Percentiles rank a stretch among this genome's conserved stretches.
phyloP scores from a whole-genome alignment of 192 early-diverging fungal genomes.

The Coemansia sp. region DNA sequence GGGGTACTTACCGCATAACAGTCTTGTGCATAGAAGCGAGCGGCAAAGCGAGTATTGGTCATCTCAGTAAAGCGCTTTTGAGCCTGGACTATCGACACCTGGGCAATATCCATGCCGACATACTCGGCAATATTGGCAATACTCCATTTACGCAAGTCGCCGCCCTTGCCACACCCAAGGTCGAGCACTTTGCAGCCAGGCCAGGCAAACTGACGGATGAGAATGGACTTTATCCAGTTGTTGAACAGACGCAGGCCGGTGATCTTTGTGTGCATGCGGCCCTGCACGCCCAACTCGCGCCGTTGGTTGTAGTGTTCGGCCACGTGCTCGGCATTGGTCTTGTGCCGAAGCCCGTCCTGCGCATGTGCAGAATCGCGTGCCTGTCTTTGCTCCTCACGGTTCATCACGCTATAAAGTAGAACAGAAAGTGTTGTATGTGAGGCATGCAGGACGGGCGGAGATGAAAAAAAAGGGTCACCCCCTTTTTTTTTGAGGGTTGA shows the following conservation, averaged over 20 bases:
- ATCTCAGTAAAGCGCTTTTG: slow-evolving; percentile 57
- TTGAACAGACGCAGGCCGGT: slow-evolving; percentile 86
- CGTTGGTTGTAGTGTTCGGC: slow-evolving; percentile 81
- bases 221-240: slow-evolving; percentile 93
- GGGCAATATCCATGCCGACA: slow-evolving; percentile 85
- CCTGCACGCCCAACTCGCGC: slow-evolving; percentile 67
- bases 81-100: slow-evolving; percentile 80
- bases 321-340: slow-evolving; percentile 45
- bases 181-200: slow-evolving; percentile 67
- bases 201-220: slow-evolving; percentile 67
- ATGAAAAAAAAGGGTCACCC: neutral
- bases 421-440: too few relatives aligned
- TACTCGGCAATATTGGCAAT: slow-evolving; percentile 67
- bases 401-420: neutral
- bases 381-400: neutral
- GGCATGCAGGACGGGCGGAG: too few relatives aligned
- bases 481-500: neutral
- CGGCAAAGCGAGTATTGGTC: slow-evolving; percentile 56
- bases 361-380: neutral
- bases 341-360: neutral
- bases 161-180: slow-evolving; percentile 91
- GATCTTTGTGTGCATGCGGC: slow-evolving; percentile 76
- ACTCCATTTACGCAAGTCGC: slow-evolving; percentile 77
- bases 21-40: slow-evolving; percentile 77
- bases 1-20: slow-evolving; percentile 62